phyloP scores from a whole-genome alignment of 1,284 basidiomycete species.

The Austroboletus niveus region DNA sequence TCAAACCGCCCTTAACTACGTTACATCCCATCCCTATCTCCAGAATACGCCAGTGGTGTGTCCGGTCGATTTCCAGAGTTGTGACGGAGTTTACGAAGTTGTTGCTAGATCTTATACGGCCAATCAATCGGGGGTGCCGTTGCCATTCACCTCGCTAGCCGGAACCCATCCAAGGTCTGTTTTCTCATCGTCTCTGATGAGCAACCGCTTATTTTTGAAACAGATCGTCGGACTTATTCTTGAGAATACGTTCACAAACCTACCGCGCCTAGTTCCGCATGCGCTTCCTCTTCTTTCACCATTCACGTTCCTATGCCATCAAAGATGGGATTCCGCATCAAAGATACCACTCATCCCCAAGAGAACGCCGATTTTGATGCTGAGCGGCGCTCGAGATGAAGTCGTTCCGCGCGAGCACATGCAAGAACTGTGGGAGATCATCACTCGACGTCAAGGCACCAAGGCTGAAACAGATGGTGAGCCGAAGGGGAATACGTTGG shows the following conservation, averaged over 20 bases:
- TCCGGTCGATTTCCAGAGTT: neutral
- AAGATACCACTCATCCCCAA: constrained; percentile 70
- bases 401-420: constrained; percentile 88
- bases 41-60: constrained; percentile 66
- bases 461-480: constrained; percentile 24
- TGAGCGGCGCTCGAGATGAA: constrained; percentile 80
- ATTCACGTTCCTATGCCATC: constrained; percentile 82
- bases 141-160: constrained; percentile 81
- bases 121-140: constrained; percentile 98
- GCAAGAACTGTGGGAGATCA: constrained; percentile 68
- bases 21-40: constrained; percentile 68
- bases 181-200: neutral
- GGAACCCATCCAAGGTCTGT: constrained; percentile 68
- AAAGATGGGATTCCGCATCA: constrained; percentile 85
- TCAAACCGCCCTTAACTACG: constrained; percentile 76
- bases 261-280: constrained; percentile 77
- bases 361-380: constrained; percentile 80
- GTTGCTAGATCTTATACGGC: constrained; percentile 74
- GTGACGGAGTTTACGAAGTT: constrained; percentile 6
- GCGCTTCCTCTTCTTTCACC: constrained; percentile 78
- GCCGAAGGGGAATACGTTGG: constrained; percentile 32
- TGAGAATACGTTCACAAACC: constrained; percentile 90
- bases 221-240: constrained; percentile 80
- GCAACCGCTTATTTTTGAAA: neutral
- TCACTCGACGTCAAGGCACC: constrained; percentile 45